Base-by-base conservation (phyloP, 768 basidiomycete species). In the Russula lepida region DNA sequence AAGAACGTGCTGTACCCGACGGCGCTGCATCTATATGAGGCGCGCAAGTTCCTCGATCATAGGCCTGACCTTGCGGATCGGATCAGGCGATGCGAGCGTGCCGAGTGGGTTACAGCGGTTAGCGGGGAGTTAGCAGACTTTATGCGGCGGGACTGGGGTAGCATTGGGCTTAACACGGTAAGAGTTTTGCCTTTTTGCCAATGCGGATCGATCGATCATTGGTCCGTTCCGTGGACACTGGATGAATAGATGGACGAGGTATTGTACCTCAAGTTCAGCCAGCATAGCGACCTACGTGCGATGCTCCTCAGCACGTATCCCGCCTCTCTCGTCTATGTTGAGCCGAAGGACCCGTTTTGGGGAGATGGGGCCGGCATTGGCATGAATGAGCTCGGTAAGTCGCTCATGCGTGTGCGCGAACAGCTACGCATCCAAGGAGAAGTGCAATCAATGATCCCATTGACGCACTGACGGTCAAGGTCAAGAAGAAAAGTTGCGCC, bases 1-100 rank as follows among this genome's bases (percentile, higher is more conserved):
- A 69, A 75, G 43, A 76, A 80, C 43, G 74, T 73, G 58, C 70
- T 72, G 44, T 92, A 84, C 66, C 86, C 86, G 1, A 86, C 83
- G 1, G 89, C 85, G 12, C 71, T 84, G 67, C 89, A 92, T 64
- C 76, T 92, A 19, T 79, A 83, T 58, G 88, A 92, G 71, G 88
- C 88, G 11, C 74, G 86, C 68, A 87, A 87, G 70, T 92, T 83
- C 70, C 67, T 82, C 37, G 76, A 77, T 2, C 70, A 75, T 23
- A 74, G 75, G 2, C 81, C 80, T 0, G 70, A 80, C 0, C 65
- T 86, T 19, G 82, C 83, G 13, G 83, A 88, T 57, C 66, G 67
- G 30, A 85, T 91, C 58, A 77, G 86, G 55, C 67, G 60, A 13
- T 74, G 73, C 63, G 68, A 68, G 43, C 35, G 35, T 13, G 11